phyloP scores from a whole-genome alignment of 169 alveolate species.

The Pseudocohnilembus persalinus region DNA sequence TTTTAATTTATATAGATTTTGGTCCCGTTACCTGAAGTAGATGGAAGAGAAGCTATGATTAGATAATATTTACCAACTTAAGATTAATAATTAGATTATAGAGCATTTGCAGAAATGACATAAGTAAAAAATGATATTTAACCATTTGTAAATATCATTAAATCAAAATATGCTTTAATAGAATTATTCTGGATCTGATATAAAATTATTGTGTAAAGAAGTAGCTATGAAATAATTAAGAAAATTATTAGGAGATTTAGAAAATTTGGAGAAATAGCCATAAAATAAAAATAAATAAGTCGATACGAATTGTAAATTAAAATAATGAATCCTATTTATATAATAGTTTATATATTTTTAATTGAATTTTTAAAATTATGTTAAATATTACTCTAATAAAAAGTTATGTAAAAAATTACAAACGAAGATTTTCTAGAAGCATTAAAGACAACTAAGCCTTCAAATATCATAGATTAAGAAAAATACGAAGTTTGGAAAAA shows the following conservation, averaged over 20 bases:
- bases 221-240: slow-evolving; percentile 88
- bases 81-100: slow-evolving; percentile 53
- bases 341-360: background rate
- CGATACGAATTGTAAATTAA: slow-evolving; percentile 47
- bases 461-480: slow-evolving; percentile 56
- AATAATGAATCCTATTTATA: slow-evolving; percentile 22
- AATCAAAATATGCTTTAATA: background rate
- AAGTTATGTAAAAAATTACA: background rate
- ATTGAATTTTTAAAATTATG: too few species aligned
- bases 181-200: slow-evolving; percentile 88
- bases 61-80: slow-evolving; percentile 53
- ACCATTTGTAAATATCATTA: background rate
- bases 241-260: slow-evolving; percentile 62
- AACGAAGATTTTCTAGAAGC: slow-evolving; percentile 74
- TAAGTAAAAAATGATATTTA: slow-evolving; percentile 22
- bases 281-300: slow-evolving; percentile 14
- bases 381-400: too few species aligned
- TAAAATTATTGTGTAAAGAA: slow-evolving; percentile 86
- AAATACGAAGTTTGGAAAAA: slow-evolving; percentile 80
- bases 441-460: slow-evolving; percentile 65
- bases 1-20: slow-evolving; percentile 47
- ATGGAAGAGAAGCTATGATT: slow-evolving; percentile 79
- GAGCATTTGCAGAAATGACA: slow-evolving; percentile 57
- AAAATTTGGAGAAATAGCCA: slow-evolving; percentile 47
- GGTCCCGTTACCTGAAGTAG: slow-evolving; percentile 78